A percentile compares a stretch with the other conserved stretches of the same genome.
Conservation (phyloP, 1,284 basidiomycete genomes). For the Pseudozyma sp. region DNA sequence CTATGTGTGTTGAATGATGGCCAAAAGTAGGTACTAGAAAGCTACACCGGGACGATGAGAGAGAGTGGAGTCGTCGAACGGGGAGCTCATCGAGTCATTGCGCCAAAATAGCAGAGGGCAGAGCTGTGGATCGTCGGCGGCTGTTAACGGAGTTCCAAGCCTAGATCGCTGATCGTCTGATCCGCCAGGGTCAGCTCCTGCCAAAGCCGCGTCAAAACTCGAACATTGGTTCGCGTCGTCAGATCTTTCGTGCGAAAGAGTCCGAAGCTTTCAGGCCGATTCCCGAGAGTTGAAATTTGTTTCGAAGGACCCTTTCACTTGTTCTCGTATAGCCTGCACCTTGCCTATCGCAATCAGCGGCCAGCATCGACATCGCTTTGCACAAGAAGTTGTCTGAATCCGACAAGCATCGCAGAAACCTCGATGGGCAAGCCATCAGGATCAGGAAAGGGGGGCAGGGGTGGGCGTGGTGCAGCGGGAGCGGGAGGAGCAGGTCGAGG, state of each 20-base stretch:
- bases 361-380: too few species aligned
- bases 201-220: constrained; percentile 17
- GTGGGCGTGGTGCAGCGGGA: constrained; percentile 16
- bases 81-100: too few species aligned
- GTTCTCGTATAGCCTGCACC: constrained; percentile 2
- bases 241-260: neutral
- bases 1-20: too few species aligned
- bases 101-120: neutral
- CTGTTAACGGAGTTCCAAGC: constrained; percentile 29
- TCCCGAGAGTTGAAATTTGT: constrained; percentile 26
- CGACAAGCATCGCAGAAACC: neutral
- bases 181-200: constrained; percentile 9
- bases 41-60: too few species aligned
- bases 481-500: constrained; percentile 32
- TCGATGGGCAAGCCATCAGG: constrained; percentile 30
- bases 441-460: constrained; percentile 36
- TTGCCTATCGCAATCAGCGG: too few species aligned
- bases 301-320: constrained; percentile 16
- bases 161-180: neutral
- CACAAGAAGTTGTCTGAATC: neutral
- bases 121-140: constrained; percentile 12
- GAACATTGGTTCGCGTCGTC: neutral
- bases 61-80: too few species aligned
- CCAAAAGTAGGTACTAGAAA: too few species aligned
- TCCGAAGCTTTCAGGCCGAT: neutral